Evolutionary conservation across 2,329 filamentous ascomycete species (phyloP), one percentile per base, ranked within the genome.

Genomic region (Scedosporium aurantiacum): DNA sequence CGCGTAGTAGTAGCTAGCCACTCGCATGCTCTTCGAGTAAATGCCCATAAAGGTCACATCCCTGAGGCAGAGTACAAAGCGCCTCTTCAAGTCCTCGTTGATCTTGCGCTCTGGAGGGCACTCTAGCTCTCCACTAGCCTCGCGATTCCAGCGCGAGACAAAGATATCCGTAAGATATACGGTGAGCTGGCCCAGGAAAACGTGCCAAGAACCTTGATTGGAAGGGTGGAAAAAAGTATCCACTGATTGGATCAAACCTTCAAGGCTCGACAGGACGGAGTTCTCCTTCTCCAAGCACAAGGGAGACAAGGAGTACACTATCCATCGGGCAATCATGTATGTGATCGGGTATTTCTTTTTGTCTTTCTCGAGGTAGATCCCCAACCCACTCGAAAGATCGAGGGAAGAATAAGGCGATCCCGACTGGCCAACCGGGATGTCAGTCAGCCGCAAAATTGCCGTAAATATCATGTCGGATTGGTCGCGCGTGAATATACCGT

Each of bases 201-300:
- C 91, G 1, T 93, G 96, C 94, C 94, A 99, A 14, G 79, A 79
- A 14, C 94, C 94, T 60, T 93, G 90, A 72, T 99, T 99, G 2
- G 94, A 99, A 2, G 94, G 94, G 69, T 99, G 94, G 79, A 97
- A 99, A 74, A 99, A 99, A 0, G 94, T 99, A 73, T 99, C 94
- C 56, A 97, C 88, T 2, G 92, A 94, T 72, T 97, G 89, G 66
- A 99, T 89, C 60, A 99, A 79, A 0, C 90, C 93, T 72, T 99
- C 93, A 4, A 99, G 81, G 65, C 89, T 90, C 40, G 88, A 84
- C 68, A 99, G 75, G 52, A 96, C 84, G 0, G 92, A 97, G 61
- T 87, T 87, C 32, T 87, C 80, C n/a, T 84, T 79, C 50, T 89
- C 84, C 57, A 95, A 76, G 68, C 90, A 94, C 55, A 86, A 79